Percentiles rank a stretch among this genome's conserved stretches.
Evolutionary conservation across 129 eudicot genomes (phyloP).

Genomic region (Centrapalus pauciflorus): DNA sequence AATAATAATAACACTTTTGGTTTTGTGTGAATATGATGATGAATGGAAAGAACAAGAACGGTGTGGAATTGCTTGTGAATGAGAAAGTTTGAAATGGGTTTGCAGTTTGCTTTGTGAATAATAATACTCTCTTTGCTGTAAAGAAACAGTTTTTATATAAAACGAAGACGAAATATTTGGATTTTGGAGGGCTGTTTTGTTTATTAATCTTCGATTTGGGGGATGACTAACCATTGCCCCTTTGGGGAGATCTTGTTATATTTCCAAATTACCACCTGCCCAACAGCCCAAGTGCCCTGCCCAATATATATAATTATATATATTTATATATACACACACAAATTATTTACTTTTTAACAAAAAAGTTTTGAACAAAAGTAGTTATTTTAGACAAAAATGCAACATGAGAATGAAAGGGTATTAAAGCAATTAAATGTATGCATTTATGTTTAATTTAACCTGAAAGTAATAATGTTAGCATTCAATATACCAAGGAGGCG

Average conservation of each 20-base stretch:
- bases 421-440: too few relatives aligned
- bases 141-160: slow-evolving; percentile 23
- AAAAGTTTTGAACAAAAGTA: too few relatives aligned
- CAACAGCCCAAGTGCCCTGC: too few relatives aligned
- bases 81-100: slow-evolving; percentile 24
- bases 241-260: not conserved
- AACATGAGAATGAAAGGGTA: too few relatives aligned
- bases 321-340: too few relatives aligned
- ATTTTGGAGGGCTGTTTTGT: slow-evolving; percentile 8
- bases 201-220: slow-evolving; percentile 2
- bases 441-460: too few relatives aligned
- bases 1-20: not conserved
- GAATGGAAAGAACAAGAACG: slow-evolving; percentile 11
- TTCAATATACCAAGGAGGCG: too few relatives aligned
- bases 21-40: slow-evolving; percentile 11
- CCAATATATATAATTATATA: too few relatives aligned
- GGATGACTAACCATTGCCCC: slow-evolving; percentile 8
- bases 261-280: not conserved
- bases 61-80: slow-evolving; percentile 6
- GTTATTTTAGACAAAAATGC: too few relatives aligned
- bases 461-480: too few relatives aligned
- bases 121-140: slow-evolving; percentile 29
- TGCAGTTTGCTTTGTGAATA: slow-evolving; percentile 27
- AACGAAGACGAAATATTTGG: slow-evolving; percentile 10
- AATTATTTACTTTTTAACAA: too few relatives aligned